Evolutionary conservation across 177 flowering plant species (phyloP), one percentile per base, ranked within the genome.

Genomic region (Vitis hybrid): DNA sequence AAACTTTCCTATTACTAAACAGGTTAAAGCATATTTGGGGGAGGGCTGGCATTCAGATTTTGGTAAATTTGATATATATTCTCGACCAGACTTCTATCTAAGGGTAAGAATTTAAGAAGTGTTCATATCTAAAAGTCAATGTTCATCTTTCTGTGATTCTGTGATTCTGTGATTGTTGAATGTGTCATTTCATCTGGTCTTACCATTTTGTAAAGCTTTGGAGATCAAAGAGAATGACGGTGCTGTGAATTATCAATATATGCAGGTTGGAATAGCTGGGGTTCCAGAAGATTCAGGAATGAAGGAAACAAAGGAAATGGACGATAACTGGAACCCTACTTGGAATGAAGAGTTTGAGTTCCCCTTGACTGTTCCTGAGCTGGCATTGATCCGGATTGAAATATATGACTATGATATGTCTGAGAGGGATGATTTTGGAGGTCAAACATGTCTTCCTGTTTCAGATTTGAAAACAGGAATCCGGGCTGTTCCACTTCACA

Each of bases 11-110:
- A 35, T 60, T 17, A 51, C 62, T 7, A 17, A 57, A 64, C 70
- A 82, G 85, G 79, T 82, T 55, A 75, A 72, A 66, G 75, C 80
- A 49, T 78, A 73, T 57, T 72, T 80, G 87, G 87, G 85, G 17
- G 83, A 84, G 66, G 87, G 87, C 19, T 84, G 87, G 87, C 55
- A 78, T 59, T 15, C 71, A 62, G 87, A 84, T 71, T 84, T 84
- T 24, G 19, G 32, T 1, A 79, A 69, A 64, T 84, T 84, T 30
- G 87, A 84, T 62, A 21, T 18, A 1, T 84, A 67, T 65, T 83
- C 87, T 11, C 87, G 85, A 14, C 87, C 87, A 18, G 85, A 84
- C 67, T 84, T 84, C 69, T 84, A 82, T 63, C 74, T 71, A 46
- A 73, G 77, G 84, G 84, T 83, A 74, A 24, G 69, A 46, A 55